phyloP scores from a whole-genome alignment of 2,329 filamentous ascomycete species.

The Thielaviopsis musarum region DNA sequence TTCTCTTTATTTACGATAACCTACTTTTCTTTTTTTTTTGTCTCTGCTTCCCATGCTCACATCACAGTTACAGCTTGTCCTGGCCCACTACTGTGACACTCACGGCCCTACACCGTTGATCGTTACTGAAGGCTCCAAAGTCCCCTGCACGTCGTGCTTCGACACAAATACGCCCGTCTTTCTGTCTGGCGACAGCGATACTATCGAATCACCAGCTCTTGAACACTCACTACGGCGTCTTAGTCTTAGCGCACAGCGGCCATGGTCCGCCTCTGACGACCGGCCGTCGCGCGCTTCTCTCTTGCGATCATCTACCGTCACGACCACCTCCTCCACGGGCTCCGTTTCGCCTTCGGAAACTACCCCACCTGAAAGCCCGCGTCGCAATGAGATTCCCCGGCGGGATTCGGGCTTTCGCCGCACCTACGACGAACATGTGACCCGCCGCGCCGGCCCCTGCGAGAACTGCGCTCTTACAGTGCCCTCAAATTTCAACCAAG shows the following conservation, averaged over 20 bases:
- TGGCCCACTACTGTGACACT: slow-evolving; percentile 55
- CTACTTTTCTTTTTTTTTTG: neutral
- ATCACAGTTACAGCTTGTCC: slow-evolving; percentile 37
- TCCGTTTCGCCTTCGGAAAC: slow-evolving; percentile 27
- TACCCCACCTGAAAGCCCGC: slow-evolving; percentile 41
- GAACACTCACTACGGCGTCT: slow-evolving; percentile 6
- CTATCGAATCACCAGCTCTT: slow-evolving; percentile 2
- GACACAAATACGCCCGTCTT: slow-evolving; percentile 24
- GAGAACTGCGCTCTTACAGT: slow-evolving; percentile 53
- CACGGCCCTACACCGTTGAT: slow-evolving; percentile 54
- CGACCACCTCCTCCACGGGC: slow-evolving; percentile 19
- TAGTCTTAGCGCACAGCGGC: neutral
- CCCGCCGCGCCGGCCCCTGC: slow-evolving; percentile 45
- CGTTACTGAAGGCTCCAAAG: slow-evolving; percentile 50
- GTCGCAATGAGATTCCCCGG: slow-evolving; percentile 23
- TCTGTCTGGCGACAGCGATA: neutral
- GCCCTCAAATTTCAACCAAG: slow-evolving; percentile 28
- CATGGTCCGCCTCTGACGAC: slow-evolving; percentile 4
- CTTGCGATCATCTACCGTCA: slow-evolving; percentile 23
- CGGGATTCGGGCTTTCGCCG: slow-evolving; percentile 43
- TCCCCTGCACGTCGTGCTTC: slow-evolving; percentile 42
- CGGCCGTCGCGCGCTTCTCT: slow-evolving; percentile 21
- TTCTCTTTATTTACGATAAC: neutral
- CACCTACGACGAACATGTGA: slow-evolving; percentile 50
- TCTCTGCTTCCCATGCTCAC: neutral